Evolutionary conservation across 1,284 basidiomycete genomes (phyloP).

Genomic region (Gymnopus androsaceus): DNA sequence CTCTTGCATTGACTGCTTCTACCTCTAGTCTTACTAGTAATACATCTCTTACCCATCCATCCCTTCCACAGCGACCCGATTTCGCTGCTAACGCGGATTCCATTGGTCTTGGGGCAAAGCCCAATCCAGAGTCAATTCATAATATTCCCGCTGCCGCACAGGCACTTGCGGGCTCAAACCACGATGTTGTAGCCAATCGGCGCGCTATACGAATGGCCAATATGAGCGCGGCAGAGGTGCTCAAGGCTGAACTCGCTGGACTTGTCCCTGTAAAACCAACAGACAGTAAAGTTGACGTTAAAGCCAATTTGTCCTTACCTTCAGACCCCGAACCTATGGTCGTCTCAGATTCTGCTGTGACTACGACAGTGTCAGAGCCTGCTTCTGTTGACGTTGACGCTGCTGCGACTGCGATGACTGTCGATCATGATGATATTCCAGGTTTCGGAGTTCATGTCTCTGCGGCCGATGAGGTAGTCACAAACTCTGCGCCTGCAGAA

Average conservation of each 20-base stretch:
- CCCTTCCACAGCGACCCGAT: constrained; percentile 66
- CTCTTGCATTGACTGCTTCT: constrained; percentile 51
- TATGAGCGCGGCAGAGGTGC: constrained; percentile 90
- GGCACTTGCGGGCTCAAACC: constrained; percentile 78
- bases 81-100: constrained; percentile 76
- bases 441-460: constrained; percentile 14
- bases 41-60: constrained; percentile 42
- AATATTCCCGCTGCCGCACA: constrained; percentile 60
- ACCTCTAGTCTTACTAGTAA: constrained; percentile 39
- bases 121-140: constrained; percentile 55
- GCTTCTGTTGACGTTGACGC: not conserved
- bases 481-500: not conserved
- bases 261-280: constrained; percentile 55
- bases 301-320: constrained; percentile 37
- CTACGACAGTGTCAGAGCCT: not conserved
- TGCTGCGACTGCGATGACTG: constrained; percentile 12
- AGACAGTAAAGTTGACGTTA: constrained; percentile 3
- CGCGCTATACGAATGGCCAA: constrained; percentile 93
- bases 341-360: constrained; percentile 22
- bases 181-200: constrained; percentile 86
- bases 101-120: constrained; percentile 67
- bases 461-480: not conserved
- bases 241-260: constrained; percentile 85
- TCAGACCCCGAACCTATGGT: constrained; percentile 39
- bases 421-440: constrained; percentile 16